Evolutionary conservation across 139 green algal genomes (phyloP), one percentile per base, ranked within the genome.

Genomic region (Microglena sp.): DNA sequence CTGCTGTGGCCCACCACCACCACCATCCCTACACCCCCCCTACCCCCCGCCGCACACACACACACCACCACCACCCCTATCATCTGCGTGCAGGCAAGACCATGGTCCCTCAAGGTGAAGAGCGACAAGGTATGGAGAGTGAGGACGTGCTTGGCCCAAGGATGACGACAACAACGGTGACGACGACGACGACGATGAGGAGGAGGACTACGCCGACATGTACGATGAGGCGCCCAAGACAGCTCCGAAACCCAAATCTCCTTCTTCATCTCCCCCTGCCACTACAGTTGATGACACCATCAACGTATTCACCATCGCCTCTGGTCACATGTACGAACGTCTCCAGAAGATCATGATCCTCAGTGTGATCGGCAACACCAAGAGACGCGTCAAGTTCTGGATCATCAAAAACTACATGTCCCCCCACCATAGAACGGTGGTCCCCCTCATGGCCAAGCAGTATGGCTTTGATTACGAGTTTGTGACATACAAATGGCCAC

Each of bases 391-490:
- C 59, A 99, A 98, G 79, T 97, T 99, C 68, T 99, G 94, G 94
- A 95, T 99, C 72, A 98, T 99, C 73, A 96, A 96, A 62, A 99
- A 99, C 78, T 99, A 99, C 84, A 93, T 98, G 83, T 92, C 77
- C 5, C 94, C 94, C 2, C 81, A 91, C 61, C 70, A 77, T 64
- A 72, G 63, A 62, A 27, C 54, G 59, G 50, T 58, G 53, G 73
- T 99, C 15, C 93, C 94, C 2, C 70, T 82, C 44, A 93, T 99
- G 84, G 93, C 94, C 5, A 31, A 70, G 45, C 50, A 84, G 26
- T 95, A 89, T 69, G 83, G 81, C 36, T 98, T 99, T 74, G 88
- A 98, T 43, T 97, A 86, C 65, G 86, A 87, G 63, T 88, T 97
- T 61, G 86, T 99, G 8, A 98, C 93, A 5, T 99, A 99, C 83